Conservation (phyloP, 106 monocot genomes). For the Triglochin maritima region DNA sequence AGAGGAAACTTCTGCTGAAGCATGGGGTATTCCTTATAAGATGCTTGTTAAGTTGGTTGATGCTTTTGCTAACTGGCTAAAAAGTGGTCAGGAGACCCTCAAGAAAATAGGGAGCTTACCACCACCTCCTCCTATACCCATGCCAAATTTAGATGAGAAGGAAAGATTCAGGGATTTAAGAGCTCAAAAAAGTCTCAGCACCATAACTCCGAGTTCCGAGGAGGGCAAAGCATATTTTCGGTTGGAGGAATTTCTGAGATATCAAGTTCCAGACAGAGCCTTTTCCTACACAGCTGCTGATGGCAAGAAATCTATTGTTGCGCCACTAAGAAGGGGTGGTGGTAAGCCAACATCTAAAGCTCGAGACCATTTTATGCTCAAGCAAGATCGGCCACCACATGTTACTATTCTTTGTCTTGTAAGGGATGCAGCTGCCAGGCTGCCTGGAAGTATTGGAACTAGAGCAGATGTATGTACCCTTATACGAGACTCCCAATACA, state of each 20-base stretch:
- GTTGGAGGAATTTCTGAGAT: conserved; percentile 64
- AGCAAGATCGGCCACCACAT: conserved; percentile 79
- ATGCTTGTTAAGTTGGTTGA: conserved; percentile 96
- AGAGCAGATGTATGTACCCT: conserved; percentile 96
- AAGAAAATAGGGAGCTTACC: conserved; percentile 89
- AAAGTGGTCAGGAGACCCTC: conserved; percentile 84
- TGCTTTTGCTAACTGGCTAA: conserved; percentile 96
- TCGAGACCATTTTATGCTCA: conserved; percentile 93
- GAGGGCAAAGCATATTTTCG: conserved; percentile 83
- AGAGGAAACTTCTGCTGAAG: conserved; percentile 88
- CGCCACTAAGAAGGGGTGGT: conserved; percentile 87
- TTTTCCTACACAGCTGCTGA: conserved; percentile 83
- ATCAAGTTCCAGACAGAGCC: conserved; percentile 88
- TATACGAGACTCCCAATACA: conserved; percentile 84
- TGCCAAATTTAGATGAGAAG: conserved; percentile 55
- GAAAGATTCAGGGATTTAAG: conserved; percentile 87
- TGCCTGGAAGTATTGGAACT: conserved; percentile 92
- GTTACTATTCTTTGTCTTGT: conserved; percentile 94
- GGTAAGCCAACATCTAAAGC: conserved; percentile 97
- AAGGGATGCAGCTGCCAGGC: conserved; percentile 83
- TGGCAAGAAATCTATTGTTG: conserved; percentile 83
- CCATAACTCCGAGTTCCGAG: conserved; percentile 72
- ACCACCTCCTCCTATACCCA: conserved; percentile 42
- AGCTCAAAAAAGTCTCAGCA: conserved; percentile 88
- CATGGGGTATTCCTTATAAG: conserved; percentile 91